phyloP scores from a whole-genome alignment of 2,329 filamentous ascomycete genomes.

The Cyanodermella asteris region DNA sequence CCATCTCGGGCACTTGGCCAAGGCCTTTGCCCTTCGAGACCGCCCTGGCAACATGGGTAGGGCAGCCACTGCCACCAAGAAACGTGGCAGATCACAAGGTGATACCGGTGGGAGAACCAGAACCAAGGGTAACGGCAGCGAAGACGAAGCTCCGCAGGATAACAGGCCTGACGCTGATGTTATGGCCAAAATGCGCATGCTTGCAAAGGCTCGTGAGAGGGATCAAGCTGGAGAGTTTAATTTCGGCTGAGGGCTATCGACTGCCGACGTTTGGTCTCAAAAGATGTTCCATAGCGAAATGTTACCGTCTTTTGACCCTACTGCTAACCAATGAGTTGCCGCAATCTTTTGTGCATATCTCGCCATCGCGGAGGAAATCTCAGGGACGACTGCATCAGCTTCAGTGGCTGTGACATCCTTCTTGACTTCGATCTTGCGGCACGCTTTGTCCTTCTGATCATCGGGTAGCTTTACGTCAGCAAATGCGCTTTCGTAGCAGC shows the following conservation, averaged over 20 bases:
- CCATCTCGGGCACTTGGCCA: slow-evolving; percentile 81
- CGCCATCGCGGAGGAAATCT: slow-evolving; percentile 46
- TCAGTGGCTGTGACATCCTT: slow-evolving; percentile 3
- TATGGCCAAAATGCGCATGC: no score
- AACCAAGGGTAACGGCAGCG: no score
- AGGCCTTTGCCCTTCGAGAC: slow-evolving; percentile 78
- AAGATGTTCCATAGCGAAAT: slow-evolving; percentile 93
- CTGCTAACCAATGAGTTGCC: slow-evolving; percentile 68
- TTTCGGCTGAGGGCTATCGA: no score
- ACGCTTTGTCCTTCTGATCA: slow-evolving; percentile 3
- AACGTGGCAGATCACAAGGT: no score
- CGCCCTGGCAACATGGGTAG: slow-evolving; percentile 53
- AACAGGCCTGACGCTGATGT: no score
- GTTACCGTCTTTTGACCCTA: slow-evolving; percentile 84
- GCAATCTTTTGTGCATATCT: slow-evolving; percentile 40
- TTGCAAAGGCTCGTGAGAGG: no score
- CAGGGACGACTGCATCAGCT: slow-evolving; percentile 19
- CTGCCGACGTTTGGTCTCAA: slow-evolving; percentile 21
- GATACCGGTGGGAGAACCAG: no score
- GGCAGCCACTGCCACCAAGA: slow-evolving; percentile 15
- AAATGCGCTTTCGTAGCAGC: slow-evolving; percentile 66
- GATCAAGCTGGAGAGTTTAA: no score
- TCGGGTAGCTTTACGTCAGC: slow-evolving; percentile 17
- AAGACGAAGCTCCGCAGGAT: no score
- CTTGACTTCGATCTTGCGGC: slow-evolving; percentile 4